Evolutionary conservation across 345 rosid species (phyloP).

Genomic region (Citrus glauca): DNA sequence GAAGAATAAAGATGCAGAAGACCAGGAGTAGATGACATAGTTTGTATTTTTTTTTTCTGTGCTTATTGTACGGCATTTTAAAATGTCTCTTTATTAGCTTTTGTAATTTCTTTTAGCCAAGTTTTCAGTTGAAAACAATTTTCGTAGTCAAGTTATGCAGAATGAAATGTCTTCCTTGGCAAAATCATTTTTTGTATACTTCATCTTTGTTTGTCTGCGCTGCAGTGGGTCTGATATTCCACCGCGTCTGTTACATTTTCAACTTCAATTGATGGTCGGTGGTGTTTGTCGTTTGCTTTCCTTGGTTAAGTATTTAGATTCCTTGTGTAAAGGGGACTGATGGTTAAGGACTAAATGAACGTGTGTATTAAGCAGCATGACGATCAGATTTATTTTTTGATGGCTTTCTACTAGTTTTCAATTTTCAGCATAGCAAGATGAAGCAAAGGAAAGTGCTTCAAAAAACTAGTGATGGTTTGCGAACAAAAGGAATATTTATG

Average conservation of each 20-base stretch:
- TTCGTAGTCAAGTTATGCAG: neutral
- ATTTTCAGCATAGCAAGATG: no score
- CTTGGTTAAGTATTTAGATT: neutral
- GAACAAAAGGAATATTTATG: no score
- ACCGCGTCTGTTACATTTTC: neutral
- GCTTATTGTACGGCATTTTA: neutral
- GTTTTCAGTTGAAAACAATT: conserved; percentile 9
- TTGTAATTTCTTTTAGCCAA: conserved; percentile 14
- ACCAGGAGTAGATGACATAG: neutral
- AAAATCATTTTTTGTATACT: neutral
- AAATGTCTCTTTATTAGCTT: neutral
- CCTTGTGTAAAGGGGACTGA: neutral
- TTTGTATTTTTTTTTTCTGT: neutral
- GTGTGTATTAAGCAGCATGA: neutral
- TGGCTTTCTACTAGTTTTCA: neutral
- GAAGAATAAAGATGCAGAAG: conserved; percentile 47
- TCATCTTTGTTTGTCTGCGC: neutral
- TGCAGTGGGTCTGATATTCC: neutral
- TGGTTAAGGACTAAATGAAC: no score
- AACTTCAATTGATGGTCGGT: neutral
- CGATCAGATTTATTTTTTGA: neutral
- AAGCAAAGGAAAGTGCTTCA: no score
- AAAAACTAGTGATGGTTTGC: no score
- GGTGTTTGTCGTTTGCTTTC: neutral
- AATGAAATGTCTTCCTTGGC: conserved; percentile 5